Conservation (phyloP, 192 early-diverging fungal genomes). For the Coemansia sp. region DNA sequence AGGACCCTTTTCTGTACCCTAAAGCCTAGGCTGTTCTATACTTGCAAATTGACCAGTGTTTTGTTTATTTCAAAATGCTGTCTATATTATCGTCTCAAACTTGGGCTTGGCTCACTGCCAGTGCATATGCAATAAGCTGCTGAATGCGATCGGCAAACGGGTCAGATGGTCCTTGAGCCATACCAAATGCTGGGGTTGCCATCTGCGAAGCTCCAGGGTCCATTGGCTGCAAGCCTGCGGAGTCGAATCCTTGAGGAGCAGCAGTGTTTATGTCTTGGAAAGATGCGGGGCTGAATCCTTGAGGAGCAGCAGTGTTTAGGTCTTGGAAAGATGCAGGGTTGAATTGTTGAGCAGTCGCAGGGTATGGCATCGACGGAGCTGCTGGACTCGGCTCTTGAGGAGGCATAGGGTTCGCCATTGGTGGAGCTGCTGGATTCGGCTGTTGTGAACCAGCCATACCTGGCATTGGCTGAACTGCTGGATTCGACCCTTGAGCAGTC, state of each 20-base stretch:
- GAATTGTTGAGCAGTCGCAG: not conserved
- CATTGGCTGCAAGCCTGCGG: not conserved
- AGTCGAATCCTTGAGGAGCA: not conserved
- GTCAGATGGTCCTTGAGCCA: not conserved
- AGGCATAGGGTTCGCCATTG: not conserved
- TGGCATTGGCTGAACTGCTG: not conserved
- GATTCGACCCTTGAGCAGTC: not conserved
- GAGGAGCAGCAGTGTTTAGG: not conserved
- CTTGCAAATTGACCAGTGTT: not conserved
- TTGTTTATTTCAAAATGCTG: not conserved
- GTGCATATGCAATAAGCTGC: conserved; percentile 26
- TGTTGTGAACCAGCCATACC: not conserved
- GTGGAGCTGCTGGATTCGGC: not conserved
- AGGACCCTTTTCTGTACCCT: not conserved
- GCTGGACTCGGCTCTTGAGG: not conserved
- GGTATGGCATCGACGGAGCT: not conserved
- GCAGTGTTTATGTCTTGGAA: not conserved
- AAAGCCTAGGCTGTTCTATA: not conserved
- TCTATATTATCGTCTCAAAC: conserved; percentile 3
- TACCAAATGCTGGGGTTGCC: not conserved
- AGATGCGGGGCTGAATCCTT: not conserved
- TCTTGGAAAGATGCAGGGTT: not conserved
- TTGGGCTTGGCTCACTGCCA: conserved; percentile 22
- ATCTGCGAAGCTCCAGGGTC: not conserved
- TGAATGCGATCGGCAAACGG: conserved; percentile 16